phyloP scores from a whole-genome alignment of 176 grass and related monocot species.

The Tillandsia fasciculata region DNA sequence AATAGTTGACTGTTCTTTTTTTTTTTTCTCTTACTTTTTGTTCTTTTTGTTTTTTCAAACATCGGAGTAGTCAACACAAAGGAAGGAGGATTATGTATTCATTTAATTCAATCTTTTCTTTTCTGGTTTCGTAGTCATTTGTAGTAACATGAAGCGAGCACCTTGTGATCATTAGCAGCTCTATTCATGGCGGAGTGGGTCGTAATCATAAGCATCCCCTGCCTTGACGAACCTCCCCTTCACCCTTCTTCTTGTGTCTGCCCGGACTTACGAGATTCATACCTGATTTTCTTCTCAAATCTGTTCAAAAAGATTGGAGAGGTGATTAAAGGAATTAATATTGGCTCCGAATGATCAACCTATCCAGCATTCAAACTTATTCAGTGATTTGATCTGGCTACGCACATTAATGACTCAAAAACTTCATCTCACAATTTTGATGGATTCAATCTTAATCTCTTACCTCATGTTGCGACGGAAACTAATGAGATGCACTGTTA shows the following conservation, averaged over 20 bases:
- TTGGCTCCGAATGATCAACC: neutral
- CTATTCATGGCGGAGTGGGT: conserved; percentile 8
- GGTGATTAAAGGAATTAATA: neutral
- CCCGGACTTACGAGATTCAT: conserved; percentile 22
- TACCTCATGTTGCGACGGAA: no score
- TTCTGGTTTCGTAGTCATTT: no score
- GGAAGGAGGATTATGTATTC: neutral
- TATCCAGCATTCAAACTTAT: neutral
- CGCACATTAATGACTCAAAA: neutral
- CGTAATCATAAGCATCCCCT: conserved; percentile 27
- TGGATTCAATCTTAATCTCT: no score
- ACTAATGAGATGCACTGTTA: no score
- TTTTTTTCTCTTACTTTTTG: no score
- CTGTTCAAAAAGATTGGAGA: conserved; percentile 6
- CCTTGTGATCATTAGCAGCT: conserved; percentile 6
- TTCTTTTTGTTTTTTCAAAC: no score
- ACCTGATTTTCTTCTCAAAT: conserved; percentile 30
- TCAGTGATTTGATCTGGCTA: neutral
- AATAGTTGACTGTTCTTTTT: neutral
- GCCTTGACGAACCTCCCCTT: conserved; percentile 27
- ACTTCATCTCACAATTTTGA: no score
- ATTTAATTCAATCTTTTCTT: neutral
- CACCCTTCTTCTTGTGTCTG: conserved; percentile 19
- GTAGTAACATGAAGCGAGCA: neutral
- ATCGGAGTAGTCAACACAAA: neutral